phyloP scores from a whole-genome alignment of 179 eudicot species.

The Patellifolia procumbens region DNA sequence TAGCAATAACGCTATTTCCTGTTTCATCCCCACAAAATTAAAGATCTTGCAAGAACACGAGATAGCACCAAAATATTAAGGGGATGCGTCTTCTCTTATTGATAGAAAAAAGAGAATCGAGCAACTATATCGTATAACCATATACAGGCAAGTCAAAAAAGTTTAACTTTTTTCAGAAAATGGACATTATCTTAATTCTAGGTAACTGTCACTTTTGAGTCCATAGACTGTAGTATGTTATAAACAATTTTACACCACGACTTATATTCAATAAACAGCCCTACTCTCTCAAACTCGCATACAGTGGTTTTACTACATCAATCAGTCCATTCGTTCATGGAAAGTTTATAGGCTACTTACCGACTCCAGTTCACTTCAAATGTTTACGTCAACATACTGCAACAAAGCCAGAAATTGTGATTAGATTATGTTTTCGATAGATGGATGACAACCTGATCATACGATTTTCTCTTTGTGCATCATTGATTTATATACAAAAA shows the following conservation, averaged over 20 bases:
- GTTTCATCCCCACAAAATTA: too few relatives aligned
- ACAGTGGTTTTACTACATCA: neutral
- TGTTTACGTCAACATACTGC: constrained; percentile 5
- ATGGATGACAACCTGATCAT: neutral
- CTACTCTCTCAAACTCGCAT: neutral
- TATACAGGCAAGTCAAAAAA: too few relatives aligned
- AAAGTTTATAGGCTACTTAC: neutral
- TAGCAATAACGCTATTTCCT: too few relatives aligned
- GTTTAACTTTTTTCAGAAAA: too few relatives aligned
- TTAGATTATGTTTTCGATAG: neutral
- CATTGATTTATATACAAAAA: neutral
- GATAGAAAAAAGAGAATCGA: too few relatives aligned
- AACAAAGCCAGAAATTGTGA: neutral
- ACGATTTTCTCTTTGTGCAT: neutral
- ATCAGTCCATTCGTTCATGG: neutral
- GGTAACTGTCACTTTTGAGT: neutral
- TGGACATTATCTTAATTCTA: neutral
- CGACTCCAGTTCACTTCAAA: neutral
- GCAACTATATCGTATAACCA: too few relatives aligned
- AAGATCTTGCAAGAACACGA: too few relatives aligned
- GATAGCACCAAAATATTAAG: too few relatives aligned
- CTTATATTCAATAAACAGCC: neutral
- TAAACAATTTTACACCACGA: neutral
- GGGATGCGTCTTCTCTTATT: too few relatives aligned
- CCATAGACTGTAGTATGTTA: constrained; percentile 1